Conservation (phyloP, 306 rosid species). For the Malus sieversii region DNA sequence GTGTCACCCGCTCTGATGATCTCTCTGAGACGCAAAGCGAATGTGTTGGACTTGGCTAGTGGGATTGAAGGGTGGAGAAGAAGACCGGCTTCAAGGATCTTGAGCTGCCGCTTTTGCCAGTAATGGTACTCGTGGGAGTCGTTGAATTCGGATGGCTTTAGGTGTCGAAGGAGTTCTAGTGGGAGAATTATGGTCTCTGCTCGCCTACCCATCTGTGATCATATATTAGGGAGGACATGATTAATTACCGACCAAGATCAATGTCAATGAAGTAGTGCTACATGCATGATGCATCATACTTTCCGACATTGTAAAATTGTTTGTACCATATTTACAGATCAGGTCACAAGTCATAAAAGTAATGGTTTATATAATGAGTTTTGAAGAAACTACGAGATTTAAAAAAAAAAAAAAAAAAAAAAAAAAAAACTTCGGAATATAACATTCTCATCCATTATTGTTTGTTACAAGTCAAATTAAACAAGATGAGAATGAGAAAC, state of each 20-base stretch:
- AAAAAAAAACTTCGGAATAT: too few relatives aligned
- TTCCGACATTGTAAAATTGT: too few relatives aligned
- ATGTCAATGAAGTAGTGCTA: too few relatives aligned
- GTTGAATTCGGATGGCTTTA: constrained; percentile 78
- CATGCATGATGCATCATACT: too few relatives aligned
- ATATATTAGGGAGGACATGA: background rate
- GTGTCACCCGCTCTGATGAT: constrained; percentile 36
- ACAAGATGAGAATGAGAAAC: background rate
- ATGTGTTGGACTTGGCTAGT: constrained; percentile 48
- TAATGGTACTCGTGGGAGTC: constrained; percentile 69
- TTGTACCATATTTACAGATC: too few relatives aligned
- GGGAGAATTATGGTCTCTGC: constrained; percentile 94
- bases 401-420: too few relatives aligned
- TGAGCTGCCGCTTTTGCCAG: constrained; percentile 90
- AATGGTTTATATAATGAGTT: too few relatives aligned
- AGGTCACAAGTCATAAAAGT: too few relatives aligned
- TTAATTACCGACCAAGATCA: background rate
- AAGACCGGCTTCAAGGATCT: constrained; percentile 66
- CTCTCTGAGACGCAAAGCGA: constrained; percentile 62
- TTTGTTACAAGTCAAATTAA: too few relatives aligned
- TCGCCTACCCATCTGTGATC: constrained; percentile 62
- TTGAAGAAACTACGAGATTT: too few relatives aligned
- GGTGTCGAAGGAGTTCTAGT: constrained; percentile 74
- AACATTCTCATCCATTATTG: too few relatives aligned
- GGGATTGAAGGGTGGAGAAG: constrained; percentile 62